Evolutionary conservation across 202 grass and related monocot species (phyloP).

Genomic region (Hordeum pubiflorum): DNA sequence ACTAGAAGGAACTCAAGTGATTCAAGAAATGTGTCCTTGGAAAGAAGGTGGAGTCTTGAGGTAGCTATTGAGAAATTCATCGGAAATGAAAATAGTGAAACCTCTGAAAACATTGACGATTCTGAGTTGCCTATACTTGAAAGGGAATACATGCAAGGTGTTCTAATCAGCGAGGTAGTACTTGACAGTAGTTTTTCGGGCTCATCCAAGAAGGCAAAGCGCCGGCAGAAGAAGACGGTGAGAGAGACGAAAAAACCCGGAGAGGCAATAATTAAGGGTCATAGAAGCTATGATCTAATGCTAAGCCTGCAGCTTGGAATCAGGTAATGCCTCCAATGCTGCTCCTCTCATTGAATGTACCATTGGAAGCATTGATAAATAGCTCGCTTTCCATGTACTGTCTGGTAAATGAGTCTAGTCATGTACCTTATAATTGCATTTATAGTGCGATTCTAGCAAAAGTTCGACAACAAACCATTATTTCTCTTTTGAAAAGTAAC

Average conservation of each 20-base stretch:
- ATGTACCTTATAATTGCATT: neutral
- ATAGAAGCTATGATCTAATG: constrained; percentile 98
- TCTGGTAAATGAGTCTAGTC: neutral
- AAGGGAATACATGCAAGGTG: constrained; percentile 97
- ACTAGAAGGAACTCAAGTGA: constrained; percentile 42
- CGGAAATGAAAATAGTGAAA: constrained; percentile 47
- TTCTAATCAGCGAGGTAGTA: constrained; percentile 90
- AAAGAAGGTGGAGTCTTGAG: constrained; percentile 99
- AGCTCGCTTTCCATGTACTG: neutral
- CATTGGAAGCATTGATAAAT: neutral
- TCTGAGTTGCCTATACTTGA: constrained; percentile 69
- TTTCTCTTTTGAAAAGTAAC: constrained; percentile 9
- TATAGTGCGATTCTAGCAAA: neutral
- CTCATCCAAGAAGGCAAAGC: constrained; percentile 74
- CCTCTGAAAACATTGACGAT: constrained; percentile 52
- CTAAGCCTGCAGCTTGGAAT: constrained; percentile 96
- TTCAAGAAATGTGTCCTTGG: constrained; percentile 68
- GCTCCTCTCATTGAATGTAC: neutral
- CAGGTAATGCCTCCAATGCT: constrained; percentile 46
- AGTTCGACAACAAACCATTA: neutral
- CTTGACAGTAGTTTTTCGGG: constrained; percentile 57
- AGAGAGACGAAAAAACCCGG: constrained; percentile 85
- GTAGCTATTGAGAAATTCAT: constrained; percentile 93
- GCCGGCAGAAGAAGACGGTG: constrained; percentile 63
- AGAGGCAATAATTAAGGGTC: constrained; percentile 90